phyloP scores from a whole-genome alignment of 345 rosid species.

The Gossypium australe region DNA sequence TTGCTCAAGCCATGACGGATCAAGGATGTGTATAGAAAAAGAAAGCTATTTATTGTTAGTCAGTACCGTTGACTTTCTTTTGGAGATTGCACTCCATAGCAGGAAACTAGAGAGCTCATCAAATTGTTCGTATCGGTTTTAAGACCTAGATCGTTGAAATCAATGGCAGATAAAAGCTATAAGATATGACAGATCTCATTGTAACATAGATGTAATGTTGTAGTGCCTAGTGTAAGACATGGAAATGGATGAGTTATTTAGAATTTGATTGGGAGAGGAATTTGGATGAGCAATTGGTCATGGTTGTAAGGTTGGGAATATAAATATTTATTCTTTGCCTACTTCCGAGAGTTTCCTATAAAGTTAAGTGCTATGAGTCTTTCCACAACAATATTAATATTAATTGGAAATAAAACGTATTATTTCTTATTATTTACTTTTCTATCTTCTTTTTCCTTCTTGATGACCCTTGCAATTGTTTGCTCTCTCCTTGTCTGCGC shows the following conservation, averaged over 20 bases:
- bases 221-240: conserved; percentile 6
- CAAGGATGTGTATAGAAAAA: conserved; percentile 86
- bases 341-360: no score
- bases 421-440: no score
- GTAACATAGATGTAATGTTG: conserved; percentile 26
- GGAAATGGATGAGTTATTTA: neutral
- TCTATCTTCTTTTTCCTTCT: no score
- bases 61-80: neutral
- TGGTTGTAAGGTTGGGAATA: conserved; percentile 16
- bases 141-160: neutral
- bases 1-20: conserved; percentile 97
- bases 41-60: neutral
- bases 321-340: conserved; percentile 11
- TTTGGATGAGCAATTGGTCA: conserved; percentile 9
- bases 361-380: no score
- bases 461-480: no score
- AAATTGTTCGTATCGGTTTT: neutral
- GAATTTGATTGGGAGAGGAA: conserved; percentile 3
- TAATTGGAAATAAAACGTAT: no score
- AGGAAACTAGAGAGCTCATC: conserved; percentile 10
- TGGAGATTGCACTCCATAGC: neutral
- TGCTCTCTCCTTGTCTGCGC: no score
- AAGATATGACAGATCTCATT: conserved; percentile 8
- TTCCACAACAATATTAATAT: no score
- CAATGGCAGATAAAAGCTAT: neutral